These are phyloP conservation scores for Fusarium anguioides DNA, from an alignment of 2,329 filamentous ascomycete genomes.

Conservation along the genomic window DNA sequence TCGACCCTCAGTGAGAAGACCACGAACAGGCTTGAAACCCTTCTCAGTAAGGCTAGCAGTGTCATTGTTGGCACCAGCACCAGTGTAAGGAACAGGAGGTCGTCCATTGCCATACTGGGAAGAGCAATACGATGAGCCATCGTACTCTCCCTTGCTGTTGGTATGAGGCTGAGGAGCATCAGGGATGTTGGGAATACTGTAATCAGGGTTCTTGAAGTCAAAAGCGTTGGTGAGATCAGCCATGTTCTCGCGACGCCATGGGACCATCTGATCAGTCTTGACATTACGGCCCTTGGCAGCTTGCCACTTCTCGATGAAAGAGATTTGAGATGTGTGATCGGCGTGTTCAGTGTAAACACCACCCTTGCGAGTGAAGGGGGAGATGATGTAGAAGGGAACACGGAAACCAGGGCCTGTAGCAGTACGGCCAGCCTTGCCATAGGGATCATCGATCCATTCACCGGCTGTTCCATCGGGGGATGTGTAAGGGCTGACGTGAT, in stretches of 20 bases:
- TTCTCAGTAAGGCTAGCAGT: neutral
- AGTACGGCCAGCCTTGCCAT: slow-evolving; percentile 1
- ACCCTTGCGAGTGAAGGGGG: slow-evolving; percentile 2
- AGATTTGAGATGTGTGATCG: neutral
- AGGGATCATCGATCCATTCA: slow-evolving; percentile 16
- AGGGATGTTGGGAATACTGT: neutral
- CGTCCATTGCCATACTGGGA: neutral
- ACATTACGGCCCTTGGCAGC: slow-evolving; percentile 14
- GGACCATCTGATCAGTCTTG: neutral
- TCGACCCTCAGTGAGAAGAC: neutral
- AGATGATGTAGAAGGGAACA: slow-evolving; percentile 15
- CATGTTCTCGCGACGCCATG: slow-evolving; percentile 16
- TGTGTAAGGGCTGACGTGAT: slow-evolving; percentile 1
- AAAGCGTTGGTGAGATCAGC: slow-evolving; percentile 16
- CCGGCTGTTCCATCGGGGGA: neutral
- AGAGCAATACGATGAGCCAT: neutral
- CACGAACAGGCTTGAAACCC: slow-evolving; percentile 3
- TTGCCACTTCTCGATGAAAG: slow-evolving; percentile 9
- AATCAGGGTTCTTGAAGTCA: slow-evolving; percentile 5
- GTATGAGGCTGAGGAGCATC: neutral
- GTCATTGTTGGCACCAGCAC: neutral
- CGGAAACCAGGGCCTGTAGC: neutral
- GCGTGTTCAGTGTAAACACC: slow-evolving; percentile 15
- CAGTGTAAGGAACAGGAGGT: slow-evolving; percentile 3
- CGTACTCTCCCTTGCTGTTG: neutral